Evolutionary conservation across 23 red algal species (phyloP).

Genomic region (Gracilariopsis chorda): DNA sequence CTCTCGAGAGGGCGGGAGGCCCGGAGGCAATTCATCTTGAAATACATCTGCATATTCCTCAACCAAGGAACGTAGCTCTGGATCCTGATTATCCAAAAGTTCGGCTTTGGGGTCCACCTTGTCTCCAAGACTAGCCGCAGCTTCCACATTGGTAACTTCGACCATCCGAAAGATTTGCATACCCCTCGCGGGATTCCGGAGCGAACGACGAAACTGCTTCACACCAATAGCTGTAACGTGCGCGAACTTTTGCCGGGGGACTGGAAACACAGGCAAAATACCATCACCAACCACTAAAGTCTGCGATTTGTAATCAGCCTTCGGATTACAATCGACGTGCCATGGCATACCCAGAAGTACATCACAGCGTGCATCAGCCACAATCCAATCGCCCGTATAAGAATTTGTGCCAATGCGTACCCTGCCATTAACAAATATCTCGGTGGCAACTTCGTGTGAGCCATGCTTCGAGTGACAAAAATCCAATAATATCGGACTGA

Average conservation of each 20-base stretch:
- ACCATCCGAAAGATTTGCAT: not conserved
- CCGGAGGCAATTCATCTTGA: no score
- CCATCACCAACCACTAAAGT: not conserved
- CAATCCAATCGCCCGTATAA: not conserved
- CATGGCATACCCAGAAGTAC: not conserved
- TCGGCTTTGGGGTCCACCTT: no score
- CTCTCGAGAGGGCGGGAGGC: not conserved
- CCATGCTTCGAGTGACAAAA: not conserved
- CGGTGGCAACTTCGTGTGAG: not conserved
- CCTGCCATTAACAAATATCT: not conserved
- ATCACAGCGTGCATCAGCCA: not conserved
- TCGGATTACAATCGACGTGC: not conserved
- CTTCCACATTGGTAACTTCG: no score
- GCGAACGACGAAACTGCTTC: not conserved
- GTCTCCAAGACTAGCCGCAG: not conserved
- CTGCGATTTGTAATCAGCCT: not conserved
- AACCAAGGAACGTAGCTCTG: not conserved
- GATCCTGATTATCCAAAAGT: not conserved
- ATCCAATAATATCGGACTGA: no score
- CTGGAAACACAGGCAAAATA: not conserved
- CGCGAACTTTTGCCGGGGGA: not conserved
- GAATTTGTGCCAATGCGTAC: not conserved
- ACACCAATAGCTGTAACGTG: not conserved
- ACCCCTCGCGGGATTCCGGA: not conserved
- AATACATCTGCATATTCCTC: not conserved